Evolutionary conservation across 163 green algal genomes (phyloP).

Genomic region (Scenedesmus sp.): DNA sequence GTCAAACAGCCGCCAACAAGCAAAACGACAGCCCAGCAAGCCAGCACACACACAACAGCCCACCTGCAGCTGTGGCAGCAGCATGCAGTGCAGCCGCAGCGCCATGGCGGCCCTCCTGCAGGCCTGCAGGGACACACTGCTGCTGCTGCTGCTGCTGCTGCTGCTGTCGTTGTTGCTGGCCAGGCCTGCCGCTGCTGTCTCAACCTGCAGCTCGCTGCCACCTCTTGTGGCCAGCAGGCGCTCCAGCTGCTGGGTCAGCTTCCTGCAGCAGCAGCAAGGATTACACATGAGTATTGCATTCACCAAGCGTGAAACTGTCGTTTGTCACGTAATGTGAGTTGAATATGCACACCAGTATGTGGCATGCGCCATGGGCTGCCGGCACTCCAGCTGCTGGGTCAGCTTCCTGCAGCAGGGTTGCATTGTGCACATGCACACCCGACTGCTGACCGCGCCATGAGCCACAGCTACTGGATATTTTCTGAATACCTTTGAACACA

Average conservation of each 20-base stretch:
- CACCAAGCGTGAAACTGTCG: too few species aligned
- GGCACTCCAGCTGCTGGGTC: too few species aligned
- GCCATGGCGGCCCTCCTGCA: neutral
- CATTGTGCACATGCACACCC: too few species aligned
- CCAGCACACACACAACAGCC: too few species aligned
- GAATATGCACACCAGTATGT: too few species aligned
- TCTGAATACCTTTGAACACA: too few species aligned
- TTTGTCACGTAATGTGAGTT: too few species aligned
- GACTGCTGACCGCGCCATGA: too few species aligned
- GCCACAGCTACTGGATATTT: too few species aligned
- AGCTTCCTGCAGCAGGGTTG: too few species aligned
- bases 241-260: neutral
- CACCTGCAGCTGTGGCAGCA: constrained; percentile 1
- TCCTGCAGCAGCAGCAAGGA: neutral
- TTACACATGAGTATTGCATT: neutral
- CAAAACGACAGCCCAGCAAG: neutral
- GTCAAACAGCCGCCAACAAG: neutral
- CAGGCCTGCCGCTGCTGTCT: neutral
- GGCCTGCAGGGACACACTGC: neutral
- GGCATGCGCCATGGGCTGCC: too few species aligned
- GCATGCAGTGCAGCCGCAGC: neutral
- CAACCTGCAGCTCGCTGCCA: neutral
- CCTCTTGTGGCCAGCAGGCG: neutral
- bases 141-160: neutral
- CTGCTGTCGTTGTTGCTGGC: neutral